A percentile compares a stretch with the other conserved stretches of the same genome.
Conservation (phyloP, 352 stramenopile genomes). For the Pelagophyceae sp. region DNA sequence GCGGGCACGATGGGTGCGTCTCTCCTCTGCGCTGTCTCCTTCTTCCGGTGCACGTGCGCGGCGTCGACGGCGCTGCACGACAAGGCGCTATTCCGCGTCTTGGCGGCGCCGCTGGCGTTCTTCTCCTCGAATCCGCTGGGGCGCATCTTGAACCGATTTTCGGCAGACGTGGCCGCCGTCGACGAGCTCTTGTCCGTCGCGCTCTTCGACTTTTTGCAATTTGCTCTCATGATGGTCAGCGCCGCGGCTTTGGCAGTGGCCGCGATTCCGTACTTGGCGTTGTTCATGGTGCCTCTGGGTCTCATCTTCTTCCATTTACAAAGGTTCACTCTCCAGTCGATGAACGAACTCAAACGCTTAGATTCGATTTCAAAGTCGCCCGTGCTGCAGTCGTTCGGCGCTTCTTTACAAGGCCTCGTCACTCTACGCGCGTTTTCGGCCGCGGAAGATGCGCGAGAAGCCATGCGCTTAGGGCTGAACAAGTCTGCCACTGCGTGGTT, state of each 20-base stretch:
- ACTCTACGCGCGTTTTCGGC: slow-evolving; percentile 67
- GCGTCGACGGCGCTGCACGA: slow-evolving; percentile 47
- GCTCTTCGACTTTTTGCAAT: slow-evolving; percentile 46
- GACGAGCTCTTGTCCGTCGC: slow-evolving; percentile 59
- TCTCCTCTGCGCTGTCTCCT: background rate
- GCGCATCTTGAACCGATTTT: slow-evolving; percentile 70
- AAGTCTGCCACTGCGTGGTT: slow-evolving; percentile 43
- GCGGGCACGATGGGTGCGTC: background rate
- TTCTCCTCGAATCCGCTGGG: slow-evolving; percentile 50
- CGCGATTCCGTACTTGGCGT: slow-evolving; percentile 46
- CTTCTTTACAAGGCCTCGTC: slow-evolving; percentile 73
- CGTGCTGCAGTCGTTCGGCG: slow-evolving; percentile 66
- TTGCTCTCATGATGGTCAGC: slow-evolving; percentile 43
- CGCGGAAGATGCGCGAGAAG: background rate
- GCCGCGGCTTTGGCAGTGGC: slow-evolving; percentile 35
- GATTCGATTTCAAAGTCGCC: slow-evolving; percentile 76
- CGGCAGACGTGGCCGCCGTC: slow-evolving; percentile 63
- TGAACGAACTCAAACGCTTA: slow-evolving; percentile 83
- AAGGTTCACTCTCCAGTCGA: background rate
- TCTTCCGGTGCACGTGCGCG: slow-evolving; percentile 30
- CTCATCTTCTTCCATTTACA: background rate
- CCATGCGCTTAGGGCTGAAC: slow-evolving; percentile 37
- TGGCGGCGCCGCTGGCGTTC: slow-evolving; percentile 38
- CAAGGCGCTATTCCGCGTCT: slow-evolving; percentile 35
- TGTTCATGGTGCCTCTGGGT: slow-evolving; percentile 12